Percentiles rank a stretch among this genome's conserved stretches.
These are phyloP conservation scores for Trifolium pratense DNA, from an alignment of 306 rosid genomes.

Conservation along the genomic window DNA sequence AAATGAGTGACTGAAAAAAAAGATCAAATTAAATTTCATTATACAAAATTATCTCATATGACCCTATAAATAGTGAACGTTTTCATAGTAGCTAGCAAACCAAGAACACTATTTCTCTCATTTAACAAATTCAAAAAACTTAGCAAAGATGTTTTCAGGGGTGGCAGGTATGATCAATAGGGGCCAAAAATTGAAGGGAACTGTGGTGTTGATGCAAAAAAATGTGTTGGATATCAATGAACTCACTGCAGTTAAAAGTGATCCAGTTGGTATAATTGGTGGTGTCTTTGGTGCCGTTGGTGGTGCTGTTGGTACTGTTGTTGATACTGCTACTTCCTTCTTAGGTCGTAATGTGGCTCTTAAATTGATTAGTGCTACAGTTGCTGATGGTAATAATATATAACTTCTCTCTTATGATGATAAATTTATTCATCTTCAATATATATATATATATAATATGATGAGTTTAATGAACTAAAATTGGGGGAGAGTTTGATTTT, in stretches of 20 bases:
- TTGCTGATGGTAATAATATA: constrained; percentile 35
- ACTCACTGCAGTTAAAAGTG: constrained; percentile 8
- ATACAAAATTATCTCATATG: not conserved
- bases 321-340: constrained; percentile 38
- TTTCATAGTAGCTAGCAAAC: not conserved
- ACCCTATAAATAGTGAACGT: constrained; percentile 4
- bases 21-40: not conserved
- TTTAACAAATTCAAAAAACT: not conserved
- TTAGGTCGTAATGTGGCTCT: constrained; percentile 22
- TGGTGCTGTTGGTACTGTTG: not conserved
- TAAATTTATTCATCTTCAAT: no score
- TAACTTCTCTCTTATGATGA: no score
- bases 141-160: constrained; percentile 45
- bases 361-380: constrained; percentile 39
- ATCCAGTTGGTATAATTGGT: constrained; percentile 20
- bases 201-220: constrained; percentile 42
- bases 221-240: constrained; percentile 42
- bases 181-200: constrained; percentile 45
- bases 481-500: not conserved
- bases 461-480: not conserved
- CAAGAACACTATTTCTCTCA: not conserved
- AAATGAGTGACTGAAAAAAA: not conserved
- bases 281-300: not conserved
- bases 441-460: no score
- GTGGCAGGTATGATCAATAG: constrained; percentile 8